Conservation (phyloP, 75 land plant species). For the Picea glauca region DNA sequence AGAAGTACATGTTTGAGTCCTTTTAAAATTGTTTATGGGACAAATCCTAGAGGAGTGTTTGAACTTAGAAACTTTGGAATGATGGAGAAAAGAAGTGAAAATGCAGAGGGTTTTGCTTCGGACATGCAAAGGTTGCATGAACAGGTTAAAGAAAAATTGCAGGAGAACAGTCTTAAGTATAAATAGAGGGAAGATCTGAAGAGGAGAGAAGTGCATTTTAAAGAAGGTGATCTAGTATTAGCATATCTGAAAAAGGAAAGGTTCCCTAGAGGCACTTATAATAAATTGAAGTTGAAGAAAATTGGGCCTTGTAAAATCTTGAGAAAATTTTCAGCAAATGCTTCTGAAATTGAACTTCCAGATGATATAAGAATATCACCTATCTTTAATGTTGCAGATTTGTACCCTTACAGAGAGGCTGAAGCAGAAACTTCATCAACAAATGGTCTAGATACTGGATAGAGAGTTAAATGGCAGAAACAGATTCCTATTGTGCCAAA, state of each 20-base stretch:
- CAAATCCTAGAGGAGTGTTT: background rate
- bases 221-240: background rate
- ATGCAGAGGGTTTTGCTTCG: background rate
- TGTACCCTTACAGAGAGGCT: background rate
- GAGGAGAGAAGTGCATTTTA: background rate
- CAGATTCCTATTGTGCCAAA: no score
- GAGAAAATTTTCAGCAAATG: background rate
- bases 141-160: background rate
- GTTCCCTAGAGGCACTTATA: background rate
- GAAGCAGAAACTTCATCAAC: background rate
- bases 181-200: background rate
- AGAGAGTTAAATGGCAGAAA: no score
- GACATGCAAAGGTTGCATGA: background rate
- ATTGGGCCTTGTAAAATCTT: background rate
- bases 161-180: background rate
- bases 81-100: background rate
- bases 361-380: background rate
- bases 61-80: background rate
- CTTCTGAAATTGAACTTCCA: background rate
- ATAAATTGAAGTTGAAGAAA: background rate
- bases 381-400: background rate
- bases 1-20: background rate
- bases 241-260: background rate
- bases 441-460: no score
- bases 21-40: slow-evolving; percentile 3